phyloP scores from a whole-genome alignment of 108 stramenopile species.

The Cyclotella cryptica region DNA sequence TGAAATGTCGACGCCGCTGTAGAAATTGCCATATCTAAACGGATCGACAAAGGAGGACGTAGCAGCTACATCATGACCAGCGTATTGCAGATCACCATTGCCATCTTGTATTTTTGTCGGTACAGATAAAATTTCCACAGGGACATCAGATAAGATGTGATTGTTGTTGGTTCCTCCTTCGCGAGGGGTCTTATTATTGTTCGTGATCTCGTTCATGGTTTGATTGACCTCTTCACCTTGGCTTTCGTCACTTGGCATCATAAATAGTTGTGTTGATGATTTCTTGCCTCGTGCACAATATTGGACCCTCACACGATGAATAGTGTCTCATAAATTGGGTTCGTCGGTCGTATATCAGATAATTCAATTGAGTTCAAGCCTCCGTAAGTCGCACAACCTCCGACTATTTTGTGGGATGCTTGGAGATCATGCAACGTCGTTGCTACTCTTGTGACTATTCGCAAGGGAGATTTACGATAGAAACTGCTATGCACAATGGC shows the following conservation, averaged over 20 bases:
- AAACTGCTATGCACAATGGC: too few species aligned
- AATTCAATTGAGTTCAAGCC: too few species aligned
- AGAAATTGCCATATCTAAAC: not conserved
- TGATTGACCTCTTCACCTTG: not conserved
- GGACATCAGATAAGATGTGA: not conserved
- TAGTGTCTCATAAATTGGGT: too few species aligned
- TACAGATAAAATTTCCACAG: slow-evolving; percentile 2
- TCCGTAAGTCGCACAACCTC: too few species aligned
- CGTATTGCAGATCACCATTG: not conserved
- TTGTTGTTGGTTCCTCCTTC: not conserved
- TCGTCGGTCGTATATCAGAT: too few species aligned
- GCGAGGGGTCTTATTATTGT: not conserved
- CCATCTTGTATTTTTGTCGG: not conserved
- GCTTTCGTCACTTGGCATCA: not conserved
- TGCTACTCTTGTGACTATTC: too few species aligned
- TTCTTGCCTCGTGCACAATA: too few species aligned
- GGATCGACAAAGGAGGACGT: not conserved
- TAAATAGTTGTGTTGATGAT: not conserved
- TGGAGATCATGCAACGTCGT: too few species aligned
- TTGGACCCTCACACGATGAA: too few species aligned
- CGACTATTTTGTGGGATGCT: too few species aligned
- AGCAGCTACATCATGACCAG: not conserved
- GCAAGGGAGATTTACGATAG: too few species aligned
- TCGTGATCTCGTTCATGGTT: not conserved
- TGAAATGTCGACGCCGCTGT: not conserved